Percentiles rank a stretch among this genome's conserved stretches.
Conservation (phyloP, 2,329 filamentous ascomycete genomes). For the Fusarium ramigenum region DNA sequence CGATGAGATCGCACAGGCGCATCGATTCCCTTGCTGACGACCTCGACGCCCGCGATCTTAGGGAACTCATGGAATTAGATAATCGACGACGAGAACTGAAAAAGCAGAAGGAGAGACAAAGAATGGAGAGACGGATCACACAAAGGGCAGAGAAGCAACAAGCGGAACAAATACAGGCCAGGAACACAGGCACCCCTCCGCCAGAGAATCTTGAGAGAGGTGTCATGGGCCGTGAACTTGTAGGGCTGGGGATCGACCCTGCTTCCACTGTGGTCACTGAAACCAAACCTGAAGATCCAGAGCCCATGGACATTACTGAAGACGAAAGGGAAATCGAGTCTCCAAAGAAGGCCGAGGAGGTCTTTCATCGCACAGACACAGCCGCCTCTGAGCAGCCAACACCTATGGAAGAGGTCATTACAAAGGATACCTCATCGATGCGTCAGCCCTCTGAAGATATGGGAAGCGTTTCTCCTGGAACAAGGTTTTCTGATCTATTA, state of each 20-base stretch:
- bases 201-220: constrained; percentile 68
- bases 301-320: constrained; percentile 39
- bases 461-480: constrained; percentile 36
- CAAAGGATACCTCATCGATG: constrained; percentile 34
- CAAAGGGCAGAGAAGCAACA: constrained; percentile 73
- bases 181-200: constrained; percentile 59
- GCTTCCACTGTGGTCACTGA: constrained; percentile 66
- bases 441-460: constrained; percentile 38
- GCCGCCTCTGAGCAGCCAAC: constrained; percentile 35
- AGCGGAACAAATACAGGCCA: constrained; percentile 65
- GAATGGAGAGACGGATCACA: constrained; percentile 70
- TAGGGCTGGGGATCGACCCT: constrained; percentile 66
- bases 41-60: constrained; percentile 82
- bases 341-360: constrained; percentile 38
- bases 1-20: constrained; percentile 67
- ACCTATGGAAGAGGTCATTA: constrained; percentile 36
- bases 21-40: constrained; percentile 82
- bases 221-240: constrained; percentile 66
- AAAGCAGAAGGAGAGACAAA: constrained; percentile 72
- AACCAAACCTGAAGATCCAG: constrained; percentile 53
- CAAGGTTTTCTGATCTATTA: constrained; percentile 51
- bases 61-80: constrained; percentile 92
- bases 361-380: constrained; percentile 46
- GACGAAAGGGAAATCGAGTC: constrained; percentile 24
- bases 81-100: constrained; percentile 81